Conservation (phyloP, 176 grass and related monocot species). For the Zoysia japonica region DNA sequence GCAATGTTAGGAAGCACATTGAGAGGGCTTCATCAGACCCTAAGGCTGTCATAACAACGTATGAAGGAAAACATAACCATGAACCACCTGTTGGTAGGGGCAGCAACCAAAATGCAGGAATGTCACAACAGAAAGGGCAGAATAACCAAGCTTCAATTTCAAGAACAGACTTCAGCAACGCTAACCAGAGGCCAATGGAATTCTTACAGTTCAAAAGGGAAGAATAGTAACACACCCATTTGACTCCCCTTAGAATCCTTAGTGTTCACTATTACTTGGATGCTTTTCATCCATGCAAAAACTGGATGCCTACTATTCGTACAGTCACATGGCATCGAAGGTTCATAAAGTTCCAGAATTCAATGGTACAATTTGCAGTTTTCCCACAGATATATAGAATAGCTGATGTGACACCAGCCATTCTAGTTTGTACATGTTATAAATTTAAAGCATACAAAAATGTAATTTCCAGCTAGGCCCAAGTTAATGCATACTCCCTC, state of each 20-base stretch:
- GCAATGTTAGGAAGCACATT: constrained; percentile 90
- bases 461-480: constrained; percentile 32
- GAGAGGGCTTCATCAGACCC: constrained; percentile 80
- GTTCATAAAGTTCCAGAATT: constrained; percentile 31
- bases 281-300: constrained; percentile 40
- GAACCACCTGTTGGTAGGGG: constrained; percentile 75
- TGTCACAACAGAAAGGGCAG: constrained; percentile 51
- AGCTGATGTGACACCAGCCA: constrained; percentile 23
- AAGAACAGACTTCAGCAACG: constrained; percentile 58
- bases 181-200: constrained; percentile 33
- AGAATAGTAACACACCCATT: constrained; percentile 34
- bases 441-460: constrained; percentile 19
- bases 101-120: constrained; percentile 58
- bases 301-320: constrained; percentile 30
- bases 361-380: constrained; percentile 28
- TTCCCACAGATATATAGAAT: constrained; percentile 40
- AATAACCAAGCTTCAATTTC: constrained; percentile 59
- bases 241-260: constrained; percentile 8
- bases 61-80: constrained; percentile 94
- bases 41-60: constrained; percentile 85
- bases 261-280: constrained; percentile 19
- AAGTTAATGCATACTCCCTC: constrained; percentile 28
- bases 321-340: constrained; percentile 24
- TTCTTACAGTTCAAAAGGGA: constrained; percentile 86
- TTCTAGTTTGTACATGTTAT: constrained; percentile 43